Evolutionary conservation across 805 yeast genomes (phyloP).

Genomic region (Candida incommunis): DNA sequence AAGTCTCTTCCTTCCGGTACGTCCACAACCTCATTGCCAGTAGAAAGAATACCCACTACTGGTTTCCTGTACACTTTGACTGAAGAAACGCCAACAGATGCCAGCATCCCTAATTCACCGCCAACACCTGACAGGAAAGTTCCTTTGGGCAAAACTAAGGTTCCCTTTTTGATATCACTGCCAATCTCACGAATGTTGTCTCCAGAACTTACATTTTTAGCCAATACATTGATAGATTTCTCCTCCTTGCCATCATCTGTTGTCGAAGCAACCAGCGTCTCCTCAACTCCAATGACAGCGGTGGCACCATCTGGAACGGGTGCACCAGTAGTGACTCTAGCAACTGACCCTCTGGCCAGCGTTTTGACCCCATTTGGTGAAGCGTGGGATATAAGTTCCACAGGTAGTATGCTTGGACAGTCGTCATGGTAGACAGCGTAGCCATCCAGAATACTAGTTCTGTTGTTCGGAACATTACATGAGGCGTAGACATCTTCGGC

Average conservation of each 20-base stretch:
- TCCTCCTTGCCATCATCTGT: slow-evolving; percentile 31
- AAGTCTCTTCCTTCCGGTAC: slow-evolving; percentile 10
- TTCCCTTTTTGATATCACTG: slow-evolving; percentile 30
- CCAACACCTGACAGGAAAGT: slow-evolving; percentile 27
- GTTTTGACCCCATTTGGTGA: slow-evolving; percentile 14
- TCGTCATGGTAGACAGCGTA: slow-evolving; percentile 34
- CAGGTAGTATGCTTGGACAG: slow-evolving; percentile 31
- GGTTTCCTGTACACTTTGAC: slow-evolving; percentile 31
- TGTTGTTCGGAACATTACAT: slow-evolving; percentile 30
- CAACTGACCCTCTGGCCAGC: slow-evolving; percentile 24
- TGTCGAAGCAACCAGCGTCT: slow-evolving; percentile 26
- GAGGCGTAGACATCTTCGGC: slow-evolving; percentile 30
- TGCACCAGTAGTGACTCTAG: slow-evolving; percentile 42
- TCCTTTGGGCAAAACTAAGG: slow-evolving; percentile 25
- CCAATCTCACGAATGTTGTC: slow-evolving; percentile 37
- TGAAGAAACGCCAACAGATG: slow-evolving; percentile 29
- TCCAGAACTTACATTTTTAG: slow-evolving; percentile 23
- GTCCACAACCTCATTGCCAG: slow-evolving; percentile 38
- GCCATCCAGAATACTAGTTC: slow-evolving; percentile 46
- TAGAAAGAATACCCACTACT: slow-evolving; percentile 32
- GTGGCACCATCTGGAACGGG: slow-evolving; percentile 40
- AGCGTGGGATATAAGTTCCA: slow-evolving; percentile 31
- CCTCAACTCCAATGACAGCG: slow-evolving; percentile 42
- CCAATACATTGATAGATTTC: slow-evolving; percentile 25
- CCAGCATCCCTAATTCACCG: slow-evolving; percentile 36